Evolutionary conservation across 192 early-diverging fungal genomes (phyloP).

Genomic region (Coemansia aciculifera): DNA sequence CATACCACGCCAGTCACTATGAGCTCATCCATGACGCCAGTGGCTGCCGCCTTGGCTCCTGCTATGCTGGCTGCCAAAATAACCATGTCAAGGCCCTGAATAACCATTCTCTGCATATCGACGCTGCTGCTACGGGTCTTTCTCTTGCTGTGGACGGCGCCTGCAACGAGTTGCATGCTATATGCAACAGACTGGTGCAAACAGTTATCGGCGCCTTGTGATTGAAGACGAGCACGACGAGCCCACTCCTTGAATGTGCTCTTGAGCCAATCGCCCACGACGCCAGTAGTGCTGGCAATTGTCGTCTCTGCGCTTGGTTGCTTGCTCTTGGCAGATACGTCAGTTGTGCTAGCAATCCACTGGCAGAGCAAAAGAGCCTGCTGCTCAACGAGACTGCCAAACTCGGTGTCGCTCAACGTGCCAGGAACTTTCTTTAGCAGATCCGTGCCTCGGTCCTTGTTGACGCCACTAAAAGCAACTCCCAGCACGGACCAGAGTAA

Average conservation of each 20-base stretch:
- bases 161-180: slow-evolving; percentile 19
- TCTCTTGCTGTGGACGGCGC: slow-evolving; percentile 8
- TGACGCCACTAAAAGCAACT: slow-evolving; percentile 18
- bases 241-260: slow-evolving; percentile 33
- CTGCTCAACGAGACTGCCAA: not conserved
- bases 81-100: slow-evolving; percentile 33
- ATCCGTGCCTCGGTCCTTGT: slow-evolving; percentile 9
- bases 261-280: slow-evolving; percentile 26
- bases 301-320: not conserved
- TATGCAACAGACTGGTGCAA: not conserved
- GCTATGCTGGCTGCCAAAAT: slow-evolving; percentile 32
- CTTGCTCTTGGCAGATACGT: not conserved
- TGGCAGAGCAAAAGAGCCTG: slow-evolving; percentile 25
- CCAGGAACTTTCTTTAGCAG: not conserved
- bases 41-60: not conserved
- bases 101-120: slow-evolving; percentile 12
- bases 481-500: slow-evolving; percentile 17
- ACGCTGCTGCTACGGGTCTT: not conserved
- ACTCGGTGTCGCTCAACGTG: not conserved
- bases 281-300: not conserved
- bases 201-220: not conserved
- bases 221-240: not conserved
- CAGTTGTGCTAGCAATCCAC: slow-evolving; percentile 3
- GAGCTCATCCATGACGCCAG: slow-evolving; percentile 5
- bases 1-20: slow-evolving; percentile 3